A percentile compares a stretch with the other conserved stretches of the same genome.
phyloP scores from a whole-genome alignment of 306 rosid species.

The Cucurbita ficifolia region DNA sequence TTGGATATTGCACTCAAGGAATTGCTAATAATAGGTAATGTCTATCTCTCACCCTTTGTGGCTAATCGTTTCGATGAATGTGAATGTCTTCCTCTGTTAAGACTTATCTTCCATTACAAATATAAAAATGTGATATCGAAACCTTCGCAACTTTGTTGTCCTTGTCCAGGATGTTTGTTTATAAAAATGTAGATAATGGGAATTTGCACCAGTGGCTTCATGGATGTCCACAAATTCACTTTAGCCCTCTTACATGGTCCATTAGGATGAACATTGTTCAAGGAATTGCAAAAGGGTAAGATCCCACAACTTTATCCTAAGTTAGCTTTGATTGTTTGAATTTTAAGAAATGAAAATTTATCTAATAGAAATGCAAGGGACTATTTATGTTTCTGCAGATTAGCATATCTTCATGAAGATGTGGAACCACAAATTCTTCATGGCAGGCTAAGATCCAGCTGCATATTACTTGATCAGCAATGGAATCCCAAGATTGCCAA shows the following conservation, averaged over 20 bases:
- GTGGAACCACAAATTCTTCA: slow-evolving; percentile 44
- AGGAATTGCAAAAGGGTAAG: slow-evolving; percentile 63
- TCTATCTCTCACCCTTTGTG: not conserved
- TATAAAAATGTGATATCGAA: not conserved
- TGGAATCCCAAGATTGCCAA: slow-evolving; percentile 50
- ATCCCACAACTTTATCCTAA: not conserved
- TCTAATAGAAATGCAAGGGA: not conserved
- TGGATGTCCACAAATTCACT: slow-evolving; percentile 18
- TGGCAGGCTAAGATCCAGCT: slow-evolving; percentile 33
- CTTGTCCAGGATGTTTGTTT: slow-evolving; percentile 33
- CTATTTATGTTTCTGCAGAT: slow-evolving; percentile 22
- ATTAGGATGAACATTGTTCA: slow-evolving; percentile 34
- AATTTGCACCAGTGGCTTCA: slow-evolving; percentile 57
- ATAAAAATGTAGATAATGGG: slow-evolving; percentile 41
- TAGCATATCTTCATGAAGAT: slow-evolving; percentile 59
- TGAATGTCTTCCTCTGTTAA: not conserved
- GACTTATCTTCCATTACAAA: not conserved
- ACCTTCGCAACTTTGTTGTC: not conserved
- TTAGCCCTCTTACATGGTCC: slow-evolving; percentile 49
- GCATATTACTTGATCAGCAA: slow-evolving; percentile 37
- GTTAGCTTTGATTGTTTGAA: not conserved
- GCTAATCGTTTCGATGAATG: not conserved
- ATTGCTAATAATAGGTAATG: slow-evolving; percentile 19
- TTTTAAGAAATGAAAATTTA: not conserved
- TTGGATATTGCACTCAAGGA: slow-evolving; percentile 41